Percentiles rank a stretch among this genome's conserved stretches.
phyloP scores from a whole-genome alignment of 225 moss, liverwort and hornwort genomes.

The Pleurozium schreberi region DNA sequence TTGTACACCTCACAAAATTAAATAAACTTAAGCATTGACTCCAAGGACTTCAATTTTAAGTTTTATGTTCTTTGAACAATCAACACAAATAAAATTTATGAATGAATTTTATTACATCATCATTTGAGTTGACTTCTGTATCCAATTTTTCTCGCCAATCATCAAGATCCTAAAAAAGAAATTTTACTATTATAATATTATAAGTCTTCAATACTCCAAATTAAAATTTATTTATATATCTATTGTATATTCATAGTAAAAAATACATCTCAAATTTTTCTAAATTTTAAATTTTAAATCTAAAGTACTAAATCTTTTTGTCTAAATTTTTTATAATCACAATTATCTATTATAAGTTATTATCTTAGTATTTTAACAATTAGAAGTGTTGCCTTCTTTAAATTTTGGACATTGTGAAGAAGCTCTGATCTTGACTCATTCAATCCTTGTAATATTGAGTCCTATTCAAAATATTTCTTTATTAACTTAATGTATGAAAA shows the following conservation, averaged over 20 bases:
- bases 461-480: background rate
- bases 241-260: background rate
- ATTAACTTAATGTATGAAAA: background rate
- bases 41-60: accelerated
- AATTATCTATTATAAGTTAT: background rate
- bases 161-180: slow-evolving; percentile 37
- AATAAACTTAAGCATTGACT: background rate
- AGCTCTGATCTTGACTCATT: slow-evolving; percentile 50
- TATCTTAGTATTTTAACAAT: background rate
- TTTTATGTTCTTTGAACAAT: background rate
- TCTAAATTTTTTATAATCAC: background rate
- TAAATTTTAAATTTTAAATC: background rate
- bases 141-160: slow-evolving; percentile 69
- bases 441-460: slow-evolving; percentile 29
- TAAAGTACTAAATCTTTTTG: background rate
- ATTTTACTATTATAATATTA: background rate
- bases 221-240: too few relatives aligned
- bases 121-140: slow-evolving; percentile 38
- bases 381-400: slow-evolving; percentile 33
- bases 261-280: background rate
- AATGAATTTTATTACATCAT: slow-evolving; percentile 8
- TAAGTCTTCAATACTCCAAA: background rate
- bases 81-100: background rate
- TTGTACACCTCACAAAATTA: background rate
- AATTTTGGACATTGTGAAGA: slow-evolving; percentile 38